phyloP scores from a whole-genome alignment of 2,329 filamentous ascomycete species.

The Hypocreales sp. region DNA sequence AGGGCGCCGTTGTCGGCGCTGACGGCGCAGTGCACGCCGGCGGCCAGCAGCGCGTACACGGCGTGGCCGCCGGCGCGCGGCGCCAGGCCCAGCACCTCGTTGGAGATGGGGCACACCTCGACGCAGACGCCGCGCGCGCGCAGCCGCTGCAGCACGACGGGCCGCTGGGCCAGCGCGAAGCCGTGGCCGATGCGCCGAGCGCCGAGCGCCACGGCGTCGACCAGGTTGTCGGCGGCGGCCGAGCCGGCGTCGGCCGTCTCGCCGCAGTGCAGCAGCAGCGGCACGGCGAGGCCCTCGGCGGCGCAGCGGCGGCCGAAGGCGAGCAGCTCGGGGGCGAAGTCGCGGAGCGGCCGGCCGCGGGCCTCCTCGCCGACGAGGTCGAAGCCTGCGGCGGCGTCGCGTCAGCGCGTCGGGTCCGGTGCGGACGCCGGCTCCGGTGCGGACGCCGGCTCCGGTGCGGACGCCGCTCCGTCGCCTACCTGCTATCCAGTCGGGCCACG shows the following conservation, averaged over 20 bases:
- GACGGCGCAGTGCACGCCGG: slow-evolving; percentile 57
- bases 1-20: slow-evolving; percentile 63
- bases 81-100: slow-evolving; percentile 58
- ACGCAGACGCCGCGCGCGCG: slow-evolving; percentile 48
- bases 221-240: slow-evolving; percentile 50
- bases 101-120: slow-evolving; percentile 66
- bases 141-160: slow-evolving; percentile 50
- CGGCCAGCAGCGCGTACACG: slow-evolving; percentile 53
- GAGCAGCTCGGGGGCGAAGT: slow-evolving; percentile 38
- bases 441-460: too few relatives aligned
- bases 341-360: slow-evolving; percentile 40
- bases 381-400: slow-evolving; percentile 34
- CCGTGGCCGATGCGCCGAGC: slow-evolving; percentile 61
- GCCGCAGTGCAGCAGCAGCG: slow-evolving; percentile 63
- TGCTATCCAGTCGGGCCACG: slow-evolving; percentile 44
- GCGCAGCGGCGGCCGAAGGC: slow-evolving; percentile 38
- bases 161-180: slow-evolving; percentile 52
- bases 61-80: slow-evolving; percentile 49
- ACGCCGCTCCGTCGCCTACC: too few relatives aligned
- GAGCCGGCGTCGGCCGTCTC: slow-evolving; percentile 55
- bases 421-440: too few relatives aligned
- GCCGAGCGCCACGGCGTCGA: slow-evolving; percentile 50
- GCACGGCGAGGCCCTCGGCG: slow-evolving; percentile 35
- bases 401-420: too few relatives aligned
- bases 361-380: slow-evolving; percentile 56